Conservation (phyloP, 176 grass and related monocot species). For the Avena sativa region DNA sequence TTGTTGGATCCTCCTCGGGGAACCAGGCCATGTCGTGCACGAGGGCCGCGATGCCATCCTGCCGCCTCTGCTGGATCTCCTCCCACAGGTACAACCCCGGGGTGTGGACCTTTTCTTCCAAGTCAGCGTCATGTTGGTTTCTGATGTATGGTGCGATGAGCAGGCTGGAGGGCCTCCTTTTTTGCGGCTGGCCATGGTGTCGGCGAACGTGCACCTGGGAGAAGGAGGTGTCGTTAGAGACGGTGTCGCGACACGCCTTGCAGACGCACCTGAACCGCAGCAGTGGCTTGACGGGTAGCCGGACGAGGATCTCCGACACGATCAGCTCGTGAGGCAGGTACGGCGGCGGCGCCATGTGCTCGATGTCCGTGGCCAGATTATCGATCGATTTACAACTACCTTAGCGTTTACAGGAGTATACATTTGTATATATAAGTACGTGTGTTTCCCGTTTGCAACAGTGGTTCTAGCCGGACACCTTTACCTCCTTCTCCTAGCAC, state of each 20-base stretch:
- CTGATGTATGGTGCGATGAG: background rate
- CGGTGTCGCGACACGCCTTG: background rate
- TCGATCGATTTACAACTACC: no score
- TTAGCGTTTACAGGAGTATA: no score
- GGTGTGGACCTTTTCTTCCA: no score
- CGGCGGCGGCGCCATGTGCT: background rate
- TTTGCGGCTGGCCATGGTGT: background rate
- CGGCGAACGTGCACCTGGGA: background rate
- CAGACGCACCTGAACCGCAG: background rate
- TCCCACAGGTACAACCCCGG: background rate
- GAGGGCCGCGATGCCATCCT: background rate
- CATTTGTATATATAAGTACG: no score
- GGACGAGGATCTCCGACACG: background rate
- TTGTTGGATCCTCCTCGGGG: background rate
- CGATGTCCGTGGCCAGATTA: background rate
- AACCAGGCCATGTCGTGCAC: background rate
- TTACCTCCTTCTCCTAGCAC: no score
- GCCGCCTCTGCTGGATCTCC: background rate
- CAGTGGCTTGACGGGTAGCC: background rate
- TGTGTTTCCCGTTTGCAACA: no score
- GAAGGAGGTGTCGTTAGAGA: slow-evolving; percentile 6
- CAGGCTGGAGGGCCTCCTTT: background rate
- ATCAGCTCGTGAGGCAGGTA: background rate
- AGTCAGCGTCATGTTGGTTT: background rate
- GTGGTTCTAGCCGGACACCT: no score